These are phyloP conservation scores for Xylariaceae sp. DNA, from an alignment of 2,329 filamentous ascomycete genomes.

Conservation along the genomic window DNA sequence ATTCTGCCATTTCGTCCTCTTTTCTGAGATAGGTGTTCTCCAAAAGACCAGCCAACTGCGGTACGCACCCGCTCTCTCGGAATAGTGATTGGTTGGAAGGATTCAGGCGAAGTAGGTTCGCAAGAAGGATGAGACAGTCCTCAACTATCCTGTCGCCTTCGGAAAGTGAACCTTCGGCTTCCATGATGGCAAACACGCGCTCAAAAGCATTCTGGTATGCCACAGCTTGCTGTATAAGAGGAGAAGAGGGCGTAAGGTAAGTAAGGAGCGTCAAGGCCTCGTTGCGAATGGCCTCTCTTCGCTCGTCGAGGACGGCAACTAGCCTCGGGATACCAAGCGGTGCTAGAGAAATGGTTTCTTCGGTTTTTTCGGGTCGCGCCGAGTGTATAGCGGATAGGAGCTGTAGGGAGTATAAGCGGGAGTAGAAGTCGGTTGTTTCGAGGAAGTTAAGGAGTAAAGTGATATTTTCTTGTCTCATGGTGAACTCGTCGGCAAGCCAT, in stretches of 20 bases:
- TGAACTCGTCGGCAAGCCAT: constrained; percentile 97
- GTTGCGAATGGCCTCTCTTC: constrained; percentile 80
- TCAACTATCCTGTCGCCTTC: constrained; percentile 86
- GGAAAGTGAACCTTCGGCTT: constrained; percentile 72
- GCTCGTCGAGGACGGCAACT: constrained; percentile 79
- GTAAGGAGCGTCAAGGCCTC: constrained; percentile 84
- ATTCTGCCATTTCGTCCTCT: constrained; percentile 61
- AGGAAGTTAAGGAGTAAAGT: constrained; percentile 85
- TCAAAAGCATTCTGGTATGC: constrained; percentile 95
- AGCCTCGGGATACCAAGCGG: constrained; percentile 84
- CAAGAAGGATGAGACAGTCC: constrained; percentile 85
- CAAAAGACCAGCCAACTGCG: constrained; percentile 66
- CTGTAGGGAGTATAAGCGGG: constrained; percentile 85
- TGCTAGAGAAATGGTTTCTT: constrained; percentile 89
- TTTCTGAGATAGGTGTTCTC: constrained; percentile 52
- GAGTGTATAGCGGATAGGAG: constrained; percentile 81
- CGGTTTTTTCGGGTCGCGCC: constrained; percentile 83
- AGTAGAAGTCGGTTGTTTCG: constrained; percentile 83
- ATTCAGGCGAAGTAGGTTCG: constrained; percentile 84
- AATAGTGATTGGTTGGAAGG: constrained; percentile 91
- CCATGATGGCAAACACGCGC: constrained; percentile 76
- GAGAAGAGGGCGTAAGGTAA: constrained; percentile 78
- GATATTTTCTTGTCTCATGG: constrained; percentile 95
- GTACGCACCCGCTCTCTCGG: constrained; percentile 80
- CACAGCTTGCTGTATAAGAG: constrained; percentile 90